phyloP scores from a whole-genome alignment of 495 filamentous ascomycete genomes.

The Hypoxylon crocopeplum region DNA sequence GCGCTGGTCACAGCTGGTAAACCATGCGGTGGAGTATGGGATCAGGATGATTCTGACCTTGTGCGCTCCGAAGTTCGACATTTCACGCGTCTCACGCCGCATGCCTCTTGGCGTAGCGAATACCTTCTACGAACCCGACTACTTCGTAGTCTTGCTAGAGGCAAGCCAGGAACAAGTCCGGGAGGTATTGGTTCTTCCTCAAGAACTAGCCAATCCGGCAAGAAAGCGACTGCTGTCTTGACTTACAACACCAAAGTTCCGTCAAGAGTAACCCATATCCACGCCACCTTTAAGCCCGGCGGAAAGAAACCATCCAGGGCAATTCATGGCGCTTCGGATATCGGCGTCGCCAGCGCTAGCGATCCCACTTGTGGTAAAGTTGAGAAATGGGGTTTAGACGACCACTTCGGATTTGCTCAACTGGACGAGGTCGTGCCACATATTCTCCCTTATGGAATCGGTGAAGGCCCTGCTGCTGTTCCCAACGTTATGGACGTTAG shows the following conservation, averaged over 20 bases:
- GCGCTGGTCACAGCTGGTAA: conserved; percentile 44
- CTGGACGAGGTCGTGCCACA: conserved; percentile 77
- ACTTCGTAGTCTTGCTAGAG: conserved; percentile 77
- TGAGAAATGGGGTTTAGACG: conserved; percentile 83
- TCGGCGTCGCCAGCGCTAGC: conserved; percentile 74
- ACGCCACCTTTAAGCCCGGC: conserved; percentile 69
- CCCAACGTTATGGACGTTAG: conserved; percentile 91
- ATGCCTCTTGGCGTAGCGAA: conserved; percentile 90
- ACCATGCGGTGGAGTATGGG: conserved; percentile 45
- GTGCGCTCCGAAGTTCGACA: conserved; percentile 67
- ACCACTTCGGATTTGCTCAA: conserved; percentile 74
- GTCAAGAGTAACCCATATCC: conserved; percentile 75
- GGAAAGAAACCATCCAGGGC: conserved; percentile 76
- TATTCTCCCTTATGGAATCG: conserved; percentile 77
- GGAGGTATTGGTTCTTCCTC: conserved; percentile 47
- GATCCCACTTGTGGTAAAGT: conserved; percentile 78
- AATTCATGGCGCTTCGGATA: conserved; percentile 80
- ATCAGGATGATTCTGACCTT: conserved; percentile 59
- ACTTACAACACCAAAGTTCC: conserved; percentile 84
- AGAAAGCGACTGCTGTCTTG: conserved; percentile 61
- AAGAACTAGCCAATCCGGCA: conserved; percentile 59
- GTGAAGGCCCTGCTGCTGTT: conserved; percentile 73
- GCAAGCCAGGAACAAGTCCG: conserved; percentile 61
- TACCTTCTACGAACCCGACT: conserved; percentile 88
- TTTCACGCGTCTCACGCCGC: conserved; percentile 78